phyloP scores from a whole-genome alignment of 2,329 filamentous ascomycete species.

The Penicillium rolfsii region DNA sequence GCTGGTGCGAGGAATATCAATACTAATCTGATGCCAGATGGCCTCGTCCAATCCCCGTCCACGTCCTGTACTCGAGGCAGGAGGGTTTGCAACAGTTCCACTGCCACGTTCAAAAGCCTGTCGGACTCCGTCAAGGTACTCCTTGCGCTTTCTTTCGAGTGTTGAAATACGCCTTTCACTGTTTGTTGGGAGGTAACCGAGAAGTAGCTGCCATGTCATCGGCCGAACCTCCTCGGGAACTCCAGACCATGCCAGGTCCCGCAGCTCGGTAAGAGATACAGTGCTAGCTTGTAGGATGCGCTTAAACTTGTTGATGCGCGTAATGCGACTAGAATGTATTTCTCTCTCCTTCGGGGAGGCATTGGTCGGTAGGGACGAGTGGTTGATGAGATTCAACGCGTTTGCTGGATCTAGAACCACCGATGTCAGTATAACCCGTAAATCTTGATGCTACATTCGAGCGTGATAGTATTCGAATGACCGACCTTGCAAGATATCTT shows the following conservation, averaged over 20 bases:
- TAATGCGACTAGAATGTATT: conserved; percentile 81
- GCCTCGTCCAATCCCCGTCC: conserved; percentile 87
- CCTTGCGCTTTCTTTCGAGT: conserved; percentile 90
- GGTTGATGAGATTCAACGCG: conserved; percentile 89
- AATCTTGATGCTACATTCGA: background rate
- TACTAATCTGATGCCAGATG: conserved; percentile 99
- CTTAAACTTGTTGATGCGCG: conserved; percentile 98
- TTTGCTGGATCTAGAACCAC: conserved; percentile 72
- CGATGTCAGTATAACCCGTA: conserved; percentile 12
- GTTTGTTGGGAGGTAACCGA: conserved; percentile 95
- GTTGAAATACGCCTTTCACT: conserved; percentile 89
- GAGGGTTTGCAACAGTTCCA: conserved; percentile 47
- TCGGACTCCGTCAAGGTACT: conserved; percentile 89
- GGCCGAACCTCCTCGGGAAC: conserved; percentile 92
- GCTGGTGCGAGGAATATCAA: conserved; percentile 94
- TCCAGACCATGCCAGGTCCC: conserved; percentile 89
- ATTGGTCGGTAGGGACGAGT: conserved; percentile 72
- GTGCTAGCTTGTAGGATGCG: conserved; percentile 89
- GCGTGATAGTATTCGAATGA: background rate
- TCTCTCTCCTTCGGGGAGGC: conserved; percentile 83
- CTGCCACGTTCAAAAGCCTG: conserved; percentile 64
- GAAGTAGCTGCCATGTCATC: conserved; percentile 97
- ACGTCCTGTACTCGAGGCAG: conserved; percentile 52
- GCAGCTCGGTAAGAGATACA: conserved; percentile 80
- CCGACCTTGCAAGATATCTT: conserved; percentile 80